phyloP scores from a whole-genome alignment of 1,284 basidiomycete species.

The Pyrrhoderma noxium region DNA sequence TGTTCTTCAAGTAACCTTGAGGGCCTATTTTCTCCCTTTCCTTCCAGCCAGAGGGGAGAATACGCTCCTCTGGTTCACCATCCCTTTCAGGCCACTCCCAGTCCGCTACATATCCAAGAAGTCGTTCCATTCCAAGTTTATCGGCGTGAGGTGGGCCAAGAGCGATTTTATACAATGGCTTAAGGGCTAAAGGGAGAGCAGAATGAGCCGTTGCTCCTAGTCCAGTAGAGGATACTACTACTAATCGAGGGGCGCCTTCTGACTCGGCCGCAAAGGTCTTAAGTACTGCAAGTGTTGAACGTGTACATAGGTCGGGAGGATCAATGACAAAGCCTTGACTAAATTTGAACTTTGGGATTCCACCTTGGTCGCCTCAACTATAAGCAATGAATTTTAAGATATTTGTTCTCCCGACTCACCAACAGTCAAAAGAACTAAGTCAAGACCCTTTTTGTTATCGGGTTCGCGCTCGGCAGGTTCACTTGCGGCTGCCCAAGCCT shows the following conservation, averaged over 20 bases:
- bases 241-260: slow-evolving; percentile 47
- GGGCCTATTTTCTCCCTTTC: slow-evolving; percentile 8
- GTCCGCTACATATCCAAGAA: slow-evolving; percentile 34
- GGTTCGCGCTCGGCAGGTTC: slow-evolving; percentile 17
- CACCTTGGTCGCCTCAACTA: slow-evolving; percentile 27
- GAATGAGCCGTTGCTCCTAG: slow-evolving; percentile 37
- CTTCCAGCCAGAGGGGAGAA: slow-evolving; percentile 18
- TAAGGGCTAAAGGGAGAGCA: slow-evolving; percentile 41
- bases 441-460: slow-evolving; percentile 26
- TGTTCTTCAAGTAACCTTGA: slow-evolving; percentile 34
- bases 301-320: slow-evolving; percentile 45
- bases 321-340: slow-evolving; percentile 37
- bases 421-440: slow-evolving; percentile 44
- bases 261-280: slow-evolving; percentile 27
- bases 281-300: slow-evolving; percentile 39
- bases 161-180: slow-evolving; percentile 38
- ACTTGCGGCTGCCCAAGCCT: slow-evolving; percentile 37
- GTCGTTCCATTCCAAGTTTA: slow-evolving; percentile 48
- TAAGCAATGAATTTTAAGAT: neutral
- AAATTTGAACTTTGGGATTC: slow-evolving; percentile 34
- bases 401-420: slow-evolving; percentile 31
- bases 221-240: slow-evolving; percentile 47
- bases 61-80: slow-evolving; percentile 26
- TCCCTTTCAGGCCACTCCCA: slow-evolving; percentile 34
- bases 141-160: slow-evolving; percentile 43